Conservation (phyloP, 306 rosid genomes). For the Vicia sativa region DNA sequence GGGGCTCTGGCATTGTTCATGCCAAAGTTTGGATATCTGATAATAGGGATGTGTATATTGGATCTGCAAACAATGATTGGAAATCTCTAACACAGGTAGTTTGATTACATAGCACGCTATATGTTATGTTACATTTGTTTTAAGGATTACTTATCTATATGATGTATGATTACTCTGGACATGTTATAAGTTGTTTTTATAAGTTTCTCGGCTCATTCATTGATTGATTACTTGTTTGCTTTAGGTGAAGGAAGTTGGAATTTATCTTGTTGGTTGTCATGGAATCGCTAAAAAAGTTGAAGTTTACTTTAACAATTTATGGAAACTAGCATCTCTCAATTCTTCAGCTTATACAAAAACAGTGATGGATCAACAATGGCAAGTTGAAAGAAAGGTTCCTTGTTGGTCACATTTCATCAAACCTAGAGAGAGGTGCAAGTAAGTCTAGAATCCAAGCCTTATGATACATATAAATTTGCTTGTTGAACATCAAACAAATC, state of each 20-base stretch:
- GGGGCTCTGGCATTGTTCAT: conserved; percentile 93
- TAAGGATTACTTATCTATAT: background rate
- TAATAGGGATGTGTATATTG: conserved; percentile 70
- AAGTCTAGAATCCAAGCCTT: conserved; percentile 45
- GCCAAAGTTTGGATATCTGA: conserved; percentile 96
- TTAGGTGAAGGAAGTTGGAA: conserved; percentile 93
- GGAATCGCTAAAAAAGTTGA: conserved; percentile 66
- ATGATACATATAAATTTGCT: conserved; percentile 8
- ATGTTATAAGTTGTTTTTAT: background rate
- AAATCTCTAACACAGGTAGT: conserved; percentile 88
- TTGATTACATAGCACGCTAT: conserved; percentile 6
- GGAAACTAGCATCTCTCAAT: conserved; percentile 71
- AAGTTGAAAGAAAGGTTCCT: conserved; percentile 77
- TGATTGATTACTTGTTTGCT: conserved; percentile 28
- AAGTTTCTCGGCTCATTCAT: background rate
- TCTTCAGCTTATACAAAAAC: conserved; percentile 62
- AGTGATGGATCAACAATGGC: conserved; percentile 81
- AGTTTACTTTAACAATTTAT: conserved; percentile 74
- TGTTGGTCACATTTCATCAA: conserved; percentile 89
- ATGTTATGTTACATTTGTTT: conserved; percentile 18
- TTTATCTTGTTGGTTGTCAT: conserved; percentile 78
- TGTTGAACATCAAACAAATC: background rate
- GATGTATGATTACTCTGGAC: background rate
- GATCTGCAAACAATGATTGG: conserved; percentile 98
- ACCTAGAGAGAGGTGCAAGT: conserved; percentile 67